Base-by-base conservation (phyloP, 306 rosid species). In the Corylus avellana region DNA sequence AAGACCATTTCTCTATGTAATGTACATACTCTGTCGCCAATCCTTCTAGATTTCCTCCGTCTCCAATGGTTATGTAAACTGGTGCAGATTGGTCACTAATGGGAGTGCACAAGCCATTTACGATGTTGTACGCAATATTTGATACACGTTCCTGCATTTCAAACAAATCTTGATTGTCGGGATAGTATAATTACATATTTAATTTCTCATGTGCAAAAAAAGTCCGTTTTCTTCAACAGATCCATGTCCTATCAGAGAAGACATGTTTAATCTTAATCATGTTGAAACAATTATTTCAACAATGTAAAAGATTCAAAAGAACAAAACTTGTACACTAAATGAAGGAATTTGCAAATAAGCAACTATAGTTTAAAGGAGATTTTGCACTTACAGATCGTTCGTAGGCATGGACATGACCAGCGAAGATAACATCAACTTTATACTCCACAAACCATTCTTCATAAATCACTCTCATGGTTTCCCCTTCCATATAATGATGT, bases 31-130 rank as follows among this genome's bases (percentile, higher is more conserved):
- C 77, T 2, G 91, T 87, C 20, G 53, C 88, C 69, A 91, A 70
- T 84, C 96, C 96, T 91, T 93, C 91, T 61, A 90, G 80, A 80
- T 93, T 91, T 77, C 98, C 98, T 75, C 96, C 96, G 84, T 89
- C 98, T 78, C 94, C 98, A 77, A 93, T 83, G 10, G 98, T 89
- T 82, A 91, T 85, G 76, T 93, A 91, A 73, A 93, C 87, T 11
- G 94, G 96, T 47, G 96, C 93, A 58, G 85, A 80, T 68, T 32
- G 64, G 75, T 88, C 88, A 1, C 69, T 66, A 12, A 70, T 46
- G 64, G 94, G 92, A 73, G 76, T 80, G 84, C 92, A 90, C 54
- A 79, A 1, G 29, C 91, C 91, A 64, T 88, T 90, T 12, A 72
- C 85, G 58, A 90, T 55, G 47, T 85, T 84, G 74, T 91, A 93